Evolutionary conservation across 2,329 filamentous ascomycete species (phyloP).

Genomic region (Parastagonospora avenae): DNA sequence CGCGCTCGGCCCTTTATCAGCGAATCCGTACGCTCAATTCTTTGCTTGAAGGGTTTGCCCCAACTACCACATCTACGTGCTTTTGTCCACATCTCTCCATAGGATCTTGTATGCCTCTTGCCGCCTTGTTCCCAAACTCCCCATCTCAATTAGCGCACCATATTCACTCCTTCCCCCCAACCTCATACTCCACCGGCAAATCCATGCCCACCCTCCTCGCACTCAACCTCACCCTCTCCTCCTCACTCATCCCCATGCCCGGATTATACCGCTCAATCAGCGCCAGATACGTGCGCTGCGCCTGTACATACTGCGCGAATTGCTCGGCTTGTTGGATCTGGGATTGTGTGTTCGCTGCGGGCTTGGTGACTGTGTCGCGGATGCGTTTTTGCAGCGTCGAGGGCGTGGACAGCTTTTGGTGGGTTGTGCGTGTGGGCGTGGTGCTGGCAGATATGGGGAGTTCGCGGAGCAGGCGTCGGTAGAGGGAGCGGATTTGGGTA

Average conservation of each 20-base stretch:
- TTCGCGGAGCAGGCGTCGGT: slow-evolving; percentile 87
- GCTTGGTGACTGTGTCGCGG: slow-evolving; percentile 63
- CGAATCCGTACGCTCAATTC: no score
- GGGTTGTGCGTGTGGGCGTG: slow-evolving; percentile 22
- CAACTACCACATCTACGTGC: no score
- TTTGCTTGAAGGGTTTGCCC: no score
- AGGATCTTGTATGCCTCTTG: background rate
- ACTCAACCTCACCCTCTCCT: slow-evolving; percentile 80
- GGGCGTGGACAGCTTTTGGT: slow-evolving; percentile 57
- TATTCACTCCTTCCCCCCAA: slow-evolving; percentile 6
- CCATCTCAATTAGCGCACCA: background rate
- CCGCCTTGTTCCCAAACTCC: background rate
- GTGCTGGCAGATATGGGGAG: slow-evolving; percentile 70
- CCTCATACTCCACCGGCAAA: slow-evolving; percentile 68
- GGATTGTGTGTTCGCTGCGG: slow-evolving; percentile 6
- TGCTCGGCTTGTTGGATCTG: slow-evolving; percentile 70
- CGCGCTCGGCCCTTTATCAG: no score
- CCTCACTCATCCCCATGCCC: slow-evolving; percentile 83
- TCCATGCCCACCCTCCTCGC: slow-evolving; percentile 91
- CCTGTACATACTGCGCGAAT: slow-evolving; percentile 76
- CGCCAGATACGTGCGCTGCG: slow-evolving; percentile 82
- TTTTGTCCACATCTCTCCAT: no score
- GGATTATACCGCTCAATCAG: slow-evolving; percentile 93
- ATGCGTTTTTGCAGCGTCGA: slow-evolving; percentile 74
- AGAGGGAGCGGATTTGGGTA: slow-evolving; percentile 71